A percentile compares a stretch with the other conserved stretches of the same genome.
These are phyloP conservation scores for Rhodosporidiobolus sp. DNA, from an alignment of 768 basidiomycete genomes.

Conservation along the genomic window DNA sequence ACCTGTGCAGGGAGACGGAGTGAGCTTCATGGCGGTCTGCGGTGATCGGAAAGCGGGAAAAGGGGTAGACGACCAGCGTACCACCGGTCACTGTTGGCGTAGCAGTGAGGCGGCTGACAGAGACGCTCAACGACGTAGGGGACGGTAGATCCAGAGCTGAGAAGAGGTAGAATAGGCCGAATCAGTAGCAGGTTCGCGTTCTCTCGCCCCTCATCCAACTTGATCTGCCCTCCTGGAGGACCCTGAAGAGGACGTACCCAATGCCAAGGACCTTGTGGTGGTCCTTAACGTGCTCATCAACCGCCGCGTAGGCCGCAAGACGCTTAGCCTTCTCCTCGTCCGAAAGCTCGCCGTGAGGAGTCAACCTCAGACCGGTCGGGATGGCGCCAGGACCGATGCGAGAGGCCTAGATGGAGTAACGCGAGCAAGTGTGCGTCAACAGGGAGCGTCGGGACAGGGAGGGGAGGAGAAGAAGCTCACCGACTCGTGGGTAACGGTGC, in stretches of 20 bases:
- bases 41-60: slow-evolving; percentile 67
- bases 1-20: slow-evolving; percentile 6
- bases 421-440: neutral
- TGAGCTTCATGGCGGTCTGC: slow-evolving; percentile 49
- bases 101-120: slow-evolving; percentile 65
- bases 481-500: slow-evolving; percentile 30
- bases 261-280: slow-evolving; percentile 64
- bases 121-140: slow-evolving; percentile 91
- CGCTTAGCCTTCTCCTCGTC: slow-evolving; percentile 72
- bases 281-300: slow-evolving; percentile 78
- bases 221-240: neutral
- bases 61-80: neutral
- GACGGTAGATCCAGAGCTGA: slow-evolving; percentile 56
- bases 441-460: neutral
- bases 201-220: neutral
- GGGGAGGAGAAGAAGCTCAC: neutral
- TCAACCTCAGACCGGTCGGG: slow-evolving; percentile 21
- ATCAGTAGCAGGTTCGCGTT: neutral
- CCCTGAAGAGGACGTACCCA: slow-evolving; percentile 42
- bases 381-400: slow-evolving; percentile 33
- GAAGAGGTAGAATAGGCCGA: neutral
- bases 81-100: slow-evolving; percentile 70
- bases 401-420: slow-evolving; percentile 10
- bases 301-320: slow-evolving; percentile 88
- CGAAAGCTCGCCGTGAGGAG: slow-evolving; percentile 20